Base-by-base conservation (phyloP, 73 alveolate genomes). In the Paramecium tetraurelia region DNA sequence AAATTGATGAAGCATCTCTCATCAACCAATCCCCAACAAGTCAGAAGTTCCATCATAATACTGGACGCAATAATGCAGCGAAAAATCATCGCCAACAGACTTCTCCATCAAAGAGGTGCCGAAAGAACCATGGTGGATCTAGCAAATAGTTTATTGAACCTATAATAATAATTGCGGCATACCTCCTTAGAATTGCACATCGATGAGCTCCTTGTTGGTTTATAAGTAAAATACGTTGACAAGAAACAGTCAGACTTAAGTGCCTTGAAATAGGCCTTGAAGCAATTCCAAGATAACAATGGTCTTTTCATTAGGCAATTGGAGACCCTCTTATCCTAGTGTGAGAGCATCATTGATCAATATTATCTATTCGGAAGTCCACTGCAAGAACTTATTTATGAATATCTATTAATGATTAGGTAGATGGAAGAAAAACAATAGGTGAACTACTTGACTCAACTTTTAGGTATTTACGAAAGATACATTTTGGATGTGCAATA, bases 341-440 rank as follows among this genome's bases (percentile, higher is more conserved):
- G 90, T 24, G 90, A 80, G 12, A 80, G 90, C 90, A 80, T 80
- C 14, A 31, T 41, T 16, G 70, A 80, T 38, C 12, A 80, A 80
- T 80, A 80, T 44, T 44, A 44, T 31, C 16, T 80, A n/a, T 80
- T 80, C 46, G 57, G 76, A 21, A 24, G 75, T 18, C 50, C 40
- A 8, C 24, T 80, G 0, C 18, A 80, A 80, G 75, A 80, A 22
- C 57, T 24, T 7, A 80, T 80, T 44, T 48, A 44, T 43, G 90
- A 80, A 80, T 80, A 80, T 80, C 29, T 80, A 3, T 48, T 80
- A 24, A 80, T 80, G 46, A 46, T 80, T 31, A 80, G 57, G 16
- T 48, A 44, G 9, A 31, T 31, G 50, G 75, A 48, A 10, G 70
- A 44, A 24, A 80, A 41, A 80, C n/a, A 80, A 31, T 38, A 75